Base-by-base conservation (phyloP, 768 basidiomycete genomes). In the Pulveroboletus frians region DNA sequence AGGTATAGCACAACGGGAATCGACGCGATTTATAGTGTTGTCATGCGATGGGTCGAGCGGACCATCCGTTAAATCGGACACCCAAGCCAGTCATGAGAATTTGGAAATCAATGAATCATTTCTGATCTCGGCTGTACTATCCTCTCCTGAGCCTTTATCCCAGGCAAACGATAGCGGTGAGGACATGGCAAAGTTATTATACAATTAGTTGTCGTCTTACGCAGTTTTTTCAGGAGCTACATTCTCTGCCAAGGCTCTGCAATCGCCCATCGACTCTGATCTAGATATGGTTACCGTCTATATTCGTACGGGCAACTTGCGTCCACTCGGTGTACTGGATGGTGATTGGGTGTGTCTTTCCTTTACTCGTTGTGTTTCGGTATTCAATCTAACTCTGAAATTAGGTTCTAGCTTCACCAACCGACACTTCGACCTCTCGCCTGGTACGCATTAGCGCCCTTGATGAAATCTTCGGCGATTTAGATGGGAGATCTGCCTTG, bases 41-140 rank as follows among this genome's bases (percentile, higher is more conserved):
- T 67, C 69, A 21, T 62, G 63, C 18, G 56, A 67, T 21, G 52
- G 45, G 23, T 20, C 46, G 48, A 42, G n/a, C 8, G 37, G 31
- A 29, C 39, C 5, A 7, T 43, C 43, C 17, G 51, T 46, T 49
- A 50, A 45, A 29, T 51, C 21, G 38, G 42, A 52, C 14, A 18
- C 1, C 14, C 51, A 43, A 20, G 58, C 54, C 54, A 53, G 51
- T 38, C 56, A 59, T 9, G 80, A 83, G 29, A 61, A 54, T 15
- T 63, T 88, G 40, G 88, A 89, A 65, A 91, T 91, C 46, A 78
- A 78, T 57, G 83, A 89, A 59, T 76, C 68, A 15, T 91, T 91
- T 64, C 73, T 90, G 20, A 83, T 79, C 8, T 76, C 71, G 51
- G 72, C 81, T 29, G 57, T 79, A 14, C 52, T 77, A 14, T 55